A percentile compares a stretch with the other conserved stretches of the same genome.
Evolutionary conservation across 2,329 filamentous ascomycete species (phyloP).

Genomic region (Xylogone sp.): DNA sequence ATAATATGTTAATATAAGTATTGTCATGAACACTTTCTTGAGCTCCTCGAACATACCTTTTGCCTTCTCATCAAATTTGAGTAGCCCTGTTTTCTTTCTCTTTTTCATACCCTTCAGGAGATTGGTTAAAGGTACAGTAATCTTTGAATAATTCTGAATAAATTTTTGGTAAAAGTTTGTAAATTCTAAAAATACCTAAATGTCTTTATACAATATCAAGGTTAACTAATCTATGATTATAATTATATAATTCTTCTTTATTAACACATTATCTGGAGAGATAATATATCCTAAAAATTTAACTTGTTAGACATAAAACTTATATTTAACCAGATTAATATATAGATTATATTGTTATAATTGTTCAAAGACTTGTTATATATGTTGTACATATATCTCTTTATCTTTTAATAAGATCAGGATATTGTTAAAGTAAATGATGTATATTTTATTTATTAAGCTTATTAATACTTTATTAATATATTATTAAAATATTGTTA

Average conservation of each 20-base stretch:
- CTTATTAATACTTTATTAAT: slow-evolving; percentile 22
- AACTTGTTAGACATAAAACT: slow-evolving; percentile 13
- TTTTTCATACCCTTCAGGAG: background rate
- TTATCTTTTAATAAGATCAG: slow-evolving; percentile 22
- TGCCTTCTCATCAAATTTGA: background rate
- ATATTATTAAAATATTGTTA: slow-evolving; percentile 21
- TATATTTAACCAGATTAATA: slow-evolving; percentile 8
- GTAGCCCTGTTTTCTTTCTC: background rate
- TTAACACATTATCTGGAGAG: slow-evolving; percentile 6
- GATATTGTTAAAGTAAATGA: slow-evolving; percentile 27
- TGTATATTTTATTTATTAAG: slow-evolving; percentile 3
- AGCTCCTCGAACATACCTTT: background rate
- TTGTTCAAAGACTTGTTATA: slow-evolving; percentile 4
- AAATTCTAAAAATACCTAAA: slow-evolving; percentile 27
- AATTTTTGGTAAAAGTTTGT: slow-evolving; percentile 31
- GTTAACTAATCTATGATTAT: slow-evolving; percentile 15
- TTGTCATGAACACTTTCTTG: background rate
- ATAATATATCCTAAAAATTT: slow-evolving; percentile 16
- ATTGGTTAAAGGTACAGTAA: background rate
- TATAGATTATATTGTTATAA: slow-evolving; percentile 2
- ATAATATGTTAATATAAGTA: background rate
- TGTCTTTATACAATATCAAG: slow-evolving; percentile 12
- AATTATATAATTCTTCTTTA: slow-evolving; percentile 13
- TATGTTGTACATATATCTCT: slow-evolving; percentile 11
- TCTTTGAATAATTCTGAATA: slow-evolving; percentile 21